Evolutionary conservation across 345 rosid genomes (phyloP).

Genomic region (Psidium friedrichsthalianum): DNA sequence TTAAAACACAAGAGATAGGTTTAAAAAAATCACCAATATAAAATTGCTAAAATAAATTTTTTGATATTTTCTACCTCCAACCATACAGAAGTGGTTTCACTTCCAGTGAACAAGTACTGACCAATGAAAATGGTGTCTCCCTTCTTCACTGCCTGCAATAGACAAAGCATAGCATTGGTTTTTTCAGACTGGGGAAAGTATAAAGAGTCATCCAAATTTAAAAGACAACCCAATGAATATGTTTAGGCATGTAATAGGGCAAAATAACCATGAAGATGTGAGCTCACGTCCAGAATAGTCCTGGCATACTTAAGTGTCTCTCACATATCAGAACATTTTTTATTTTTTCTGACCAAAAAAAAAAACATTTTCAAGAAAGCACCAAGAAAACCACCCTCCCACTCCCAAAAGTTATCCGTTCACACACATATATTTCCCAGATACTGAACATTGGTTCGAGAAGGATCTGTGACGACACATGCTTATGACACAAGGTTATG

Average conservation of each 20-base stretch:
- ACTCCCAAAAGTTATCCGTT: neutral
- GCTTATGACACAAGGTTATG: neutral
- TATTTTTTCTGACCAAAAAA: too few species aligned
- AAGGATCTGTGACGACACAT: neutral
- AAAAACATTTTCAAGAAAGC: neutral
- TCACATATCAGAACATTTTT: neutral
- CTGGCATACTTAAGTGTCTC: neutral
- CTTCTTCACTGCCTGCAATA: constrained; percentile 70
- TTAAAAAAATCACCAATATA: neutral
- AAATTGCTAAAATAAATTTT: neutral
- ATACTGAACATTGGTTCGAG: neutral
- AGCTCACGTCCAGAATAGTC: neutral
- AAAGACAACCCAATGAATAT: neutral
- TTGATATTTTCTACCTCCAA: constrained; percentile 52
- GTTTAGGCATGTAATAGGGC: neutral
- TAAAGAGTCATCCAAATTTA: neutral
- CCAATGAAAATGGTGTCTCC: constrained; percentile 96
- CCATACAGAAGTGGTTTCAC: constrained; percentile 98
- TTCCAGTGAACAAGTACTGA: constrained; percentile 91
- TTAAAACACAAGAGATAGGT: neutral
- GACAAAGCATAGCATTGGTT: constrained; percentile 3
- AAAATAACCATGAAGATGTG: neutral
- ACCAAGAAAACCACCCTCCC: neutral
- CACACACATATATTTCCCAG: neutral
- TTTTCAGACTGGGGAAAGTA: neutral